A percentile compares a stretch with the other conserved stretches of the same genome.
Conservation (phyloP, 2,329 filamentous ascomycete species). For the Curvularia spicifera region DNA sequence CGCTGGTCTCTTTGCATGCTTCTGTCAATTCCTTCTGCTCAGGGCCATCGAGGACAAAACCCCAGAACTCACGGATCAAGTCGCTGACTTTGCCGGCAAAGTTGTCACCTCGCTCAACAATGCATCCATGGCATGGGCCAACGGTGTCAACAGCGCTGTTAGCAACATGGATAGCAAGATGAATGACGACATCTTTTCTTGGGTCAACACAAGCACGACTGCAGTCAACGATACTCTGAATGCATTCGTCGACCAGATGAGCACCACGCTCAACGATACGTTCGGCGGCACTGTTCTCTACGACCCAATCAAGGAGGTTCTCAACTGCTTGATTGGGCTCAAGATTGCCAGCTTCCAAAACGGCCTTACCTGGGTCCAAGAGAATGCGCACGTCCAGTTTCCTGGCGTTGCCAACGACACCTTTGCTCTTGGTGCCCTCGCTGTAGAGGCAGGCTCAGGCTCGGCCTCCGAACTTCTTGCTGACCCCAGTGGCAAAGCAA, state of each 20-base stretch:
- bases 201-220: constrained; percentile 82
- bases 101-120: constrained; percentile 75
- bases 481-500: constrained; percentile 73
- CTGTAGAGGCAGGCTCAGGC: constrained; percentile 56
- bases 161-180: constrained; percentile 69
- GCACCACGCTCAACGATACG: constrained; percentile 72
- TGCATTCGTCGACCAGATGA: constrained; percentile 78
- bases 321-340: constrained; percentile 85
- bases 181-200: constrained; percentile 84
- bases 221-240: constrained; percentile 88
- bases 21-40: constrained; percentile 83
- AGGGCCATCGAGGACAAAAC: constrained; percentile 74
- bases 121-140: constrained; percentile 77
- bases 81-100: constrained; percentile 78
- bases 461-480: constrained; percentile 76
- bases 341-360: constrained; percentile 86
- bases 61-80: constrained; percentile 74
- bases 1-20: constrained; percentile 80
- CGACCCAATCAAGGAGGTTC: constrained; percentile 76
- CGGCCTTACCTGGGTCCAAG: constrained; percentile 90
- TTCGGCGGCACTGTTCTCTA: constrained; percentile 85
- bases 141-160: constrained; percentile 76
- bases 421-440: constrained; percentile 79
- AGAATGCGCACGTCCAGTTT: constrained; percentile 83
- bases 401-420: constrained; percentile 79